phyloP scores from a whole-genome alignment of 1,284 basidiomycete genomes.

The Singerocomus rubriflavus region DNA sequence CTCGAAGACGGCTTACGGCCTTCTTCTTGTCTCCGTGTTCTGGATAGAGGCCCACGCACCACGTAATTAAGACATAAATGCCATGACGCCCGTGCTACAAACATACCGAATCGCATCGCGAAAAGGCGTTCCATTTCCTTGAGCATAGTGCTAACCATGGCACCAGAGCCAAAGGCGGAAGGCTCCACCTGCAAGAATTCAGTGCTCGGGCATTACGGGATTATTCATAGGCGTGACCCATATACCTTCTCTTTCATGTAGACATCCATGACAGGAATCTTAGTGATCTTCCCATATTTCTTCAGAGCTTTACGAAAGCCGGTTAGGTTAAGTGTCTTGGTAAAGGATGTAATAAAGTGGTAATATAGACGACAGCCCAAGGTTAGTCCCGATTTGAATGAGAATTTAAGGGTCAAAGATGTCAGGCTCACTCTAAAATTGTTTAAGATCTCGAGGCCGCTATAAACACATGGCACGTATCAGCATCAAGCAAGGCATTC shows the following conservation, averaged over 20 bases:
- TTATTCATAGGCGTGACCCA: background rate
- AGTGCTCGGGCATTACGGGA: background rate
- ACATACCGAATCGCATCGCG: constrained; percentile 70
- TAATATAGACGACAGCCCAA: background rate
- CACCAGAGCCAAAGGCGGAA: constrained; percentile 59
- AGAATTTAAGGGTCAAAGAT: background rate
- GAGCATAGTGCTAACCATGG: constrained; percentile 63
- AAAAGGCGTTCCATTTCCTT: constrained; percentile 73
- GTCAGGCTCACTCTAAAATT: constrained; percentile 73
- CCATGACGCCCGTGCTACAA: background rate
- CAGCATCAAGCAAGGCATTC: constrained; percentile 8
- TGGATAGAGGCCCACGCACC: constrained; percentile 28
- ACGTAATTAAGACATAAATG: background rate
- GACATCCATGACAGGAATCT: constrained; percentile 61
- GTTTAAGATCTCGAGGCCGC: constrained; percentile 76
- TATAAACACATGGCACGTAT: constrained; percentile 26
- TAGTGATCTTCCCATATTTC: constrained; percentile 89
- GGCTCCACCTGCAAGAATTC: constrained; percentile 51
- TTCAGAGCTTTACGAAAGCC: constrained; percentile 92
- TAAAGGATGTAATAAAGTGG: background rate
- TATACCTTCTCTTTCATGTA: constrained; percentile 76
- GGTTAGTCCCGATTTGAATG: background rate
- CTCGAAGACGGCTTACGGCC: constrained; percentile 69
- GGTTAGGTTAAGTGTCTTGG: constrained; percentile 81
- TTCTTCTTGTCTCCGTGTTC: constrained; percentile 83